Conservation (phyloP, 768 basidiomycete species). For the Lyophyllum decastes region DNA sequence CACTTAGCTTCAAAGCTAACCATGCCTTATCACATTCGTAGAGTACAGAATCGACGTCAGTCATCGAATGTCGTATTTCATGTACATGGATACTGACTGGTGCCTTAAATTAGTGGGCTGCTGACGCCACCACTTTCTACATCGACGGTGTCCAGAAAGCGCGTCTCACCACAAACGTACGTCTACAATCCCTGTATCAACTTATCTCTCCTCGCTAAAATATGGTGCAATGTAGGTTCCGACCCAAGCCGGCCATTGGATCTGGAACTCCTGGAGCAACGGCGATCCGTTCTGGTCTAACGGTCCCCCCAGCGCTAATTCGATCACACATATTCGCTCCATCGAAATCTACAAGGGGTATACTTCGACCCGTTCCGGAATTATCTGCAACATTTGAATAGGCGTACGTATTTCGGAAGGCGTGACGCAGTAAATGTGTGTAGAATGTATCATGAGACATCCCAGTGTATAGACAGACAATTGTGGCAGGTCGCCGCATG, state of each 20-base stretch:
- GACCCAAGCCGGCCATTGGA: slow-evolving; percentile 27
- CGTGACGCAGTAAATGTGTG: not conserved
- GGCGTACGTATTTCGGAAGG: not conserved
- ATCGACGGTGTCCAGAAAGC: slow-evolving; percentile 33
- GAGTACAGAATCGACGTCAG: slow-evolving; percentile 38
- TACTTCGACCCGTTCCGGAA: slow-evolving; percentile 23
- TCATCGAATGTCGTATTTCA: not conserved
- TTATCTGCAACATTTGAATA: slow-evolving; percentile 21
- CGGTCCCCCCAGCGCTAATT: slow-evolving; percentile 34
- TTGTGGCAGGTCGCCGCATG: too few relatives aligned
- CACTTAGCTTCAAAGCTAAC: not conserved
- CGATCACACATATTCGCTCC: slow-evolving; percentile 34
- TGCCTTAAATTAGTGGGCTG: slow-evolving; percentile 25
- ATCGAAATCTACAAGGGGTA: slow-evolving; percentile 37
- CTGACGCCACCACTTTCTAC: slow-evolving; percentile 31
- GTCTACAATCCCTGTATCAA: not conserved
- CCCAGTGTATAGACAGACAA: too few relatives aligned
- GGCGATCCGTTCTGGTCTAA: slow-evolving; percentile 36
- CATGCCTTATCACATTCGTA: slow-evolving; percentile 4
- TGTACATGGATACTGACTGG: not conserved
- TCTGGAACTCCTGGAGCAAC: slow-evolving; percentile 39
- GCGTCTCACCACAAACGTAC: slow-evolving; percentile 30
- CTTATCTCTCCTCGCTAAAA: not conserved
- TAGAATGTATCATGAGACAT: too few relatives aligned
- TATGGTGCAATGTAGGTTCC: slow-evolving; percentile 25